Evolutionary conservation across 148 eudicot genomes (phyloP), one percentile per base, ranked within the genome.

Genomic region (Vaccinium darrowii): DNA sequence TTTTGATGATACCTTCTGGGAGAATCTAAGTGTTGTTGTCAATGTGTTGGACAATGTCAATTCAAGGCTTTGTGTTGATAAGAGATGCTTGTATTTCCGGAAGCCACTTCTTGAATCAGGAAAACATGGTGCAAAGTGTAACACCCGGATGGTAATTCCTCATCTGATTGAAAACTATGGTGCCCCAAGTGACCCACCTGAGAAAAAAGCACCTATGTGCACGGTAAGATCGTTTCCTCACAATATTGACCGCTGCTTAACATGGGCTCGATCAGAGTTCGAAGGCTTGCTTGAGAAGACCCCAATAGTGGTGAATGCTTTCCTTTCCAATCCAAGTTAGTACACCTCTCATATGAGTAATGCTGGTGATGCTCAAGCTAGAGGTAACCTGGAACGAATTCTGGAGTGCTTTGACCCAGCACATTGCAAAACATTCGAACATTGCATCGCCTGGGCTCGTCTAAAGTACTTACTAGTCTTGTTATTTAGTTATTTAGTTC

Each of bases 191-290:
- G 98, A 95, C 73, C 98, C 98, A 16, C 98, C 98, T 4, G 98
- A 95, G 92, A 95, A 94, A 89, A 94, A 93, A 90, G 98, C 98
- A 53, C 98, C 98, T 3, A 94, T 95, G 98, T 95, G 98, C 83
- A 95, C 98, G 54, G 94, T 95, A 82, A 96, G 94, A 78, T 95
- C 98, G 9, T 96, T 96, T 96, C 98, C 98, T 0, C 96, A 96
- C 90, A 94, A 93, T 76, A 96, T 94, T 87, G 98, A 93, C 88
- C 98, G 94, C 84, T 96, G 98, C 86, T 87, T 96, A 91, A 94
- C 98, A 36, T 96, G 98, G 98, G 95, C 98, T 62, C 88, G 95
- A 53, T 94, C 97, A 50, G 97, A 96, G 81, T 94, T 94, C 88
- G 98, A 94, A 86, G 98, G 95, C 23, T 87, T 94, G 88, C 96